Evolutionary conservation across 305 asterid genomes (phyloP), one percentile per base, ranked within the genome.

Genomic region (Coffea humblotiana): DNA sequence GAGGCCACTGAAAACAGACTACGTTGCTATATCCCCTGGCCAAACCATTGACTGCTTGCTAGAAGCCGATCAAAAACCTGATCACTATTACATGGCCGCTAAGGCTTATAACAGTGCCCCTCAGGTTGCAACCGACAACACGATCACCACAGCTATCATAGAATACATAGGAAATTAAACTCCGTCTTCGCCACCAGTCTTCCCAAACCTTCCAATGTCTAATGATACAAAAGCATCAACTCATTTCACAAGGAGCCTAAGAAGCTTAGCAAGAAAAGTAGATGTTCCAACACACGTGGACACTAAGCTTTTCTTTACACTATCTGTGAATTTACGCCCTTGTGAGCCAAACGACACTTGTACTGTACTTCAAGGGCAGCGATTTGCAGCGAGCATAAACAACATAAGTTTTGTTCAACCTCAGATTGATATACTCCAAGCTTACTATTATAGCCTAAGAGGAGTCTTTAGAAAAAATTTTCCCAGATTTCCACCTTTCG

Each of bases 361-460:
- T 29, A 0, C 0, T 0, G 94, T 92, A 18, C 63, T 90, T 8
- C 4, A 8, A 0, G 74, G 72, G 2, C 65, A 23, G 0, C 75
- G 91, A 10, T 77, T 91, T 0, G 56, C 84, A 10, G 84, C 91
- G 1, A 89, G 92, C 15, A 37, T 86, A 54, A 91, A 89, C 64
- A 90, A 91, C 79, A 82, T 89, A 68, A 89, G 87, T 37, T 91
- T 89, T 35, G 67, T 51, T 27, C 61, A 3, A n/a, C 94, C 92
- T 4, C 43, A 35, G 3, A 81, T 80, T 27, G 81, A 70, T 11
- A 78, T 88, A 51, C 84, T 86, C 40, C n/a, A 86, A 47, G 91
- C 88, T 35, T 88, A 86, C 51, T 84, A 79, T 80, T 74, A 11
- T 32, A 11, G 63, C 25, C 70, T 83, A 14, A 82, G n/a, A 1